Percentiles rank a stretch among this genome's conserved stretches.
phyloP scores from a whole-genome alignment of 2,329 filamentous ascomycete genomes.

The Aspergillus sergii region DNA sequence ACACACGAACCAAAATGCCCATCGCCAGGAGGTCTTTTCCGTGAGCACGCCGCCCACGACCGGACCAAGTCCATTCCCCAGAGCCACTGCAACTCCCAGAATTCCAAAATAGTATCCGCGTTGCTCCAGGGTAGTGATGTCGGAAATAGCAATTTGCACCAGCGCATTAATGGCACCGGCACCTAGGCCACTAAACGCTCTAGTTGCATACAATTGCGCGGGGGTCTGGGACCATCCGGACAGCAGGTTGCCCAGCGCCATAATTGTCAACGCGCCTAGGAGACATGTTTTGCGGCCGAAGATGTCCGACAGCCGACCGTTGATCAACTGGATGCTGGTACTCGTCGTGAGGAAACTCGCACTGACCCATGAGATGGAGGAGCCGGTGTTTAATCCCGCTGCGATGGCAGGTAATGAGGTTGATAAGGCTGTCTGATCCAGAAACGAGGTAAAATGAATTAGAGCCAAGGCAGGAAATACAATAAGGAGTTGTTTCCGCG shows the following conservation, averaged over 20 bases:
- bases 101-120: not conserved
- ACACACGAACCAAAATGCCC: not conserved
- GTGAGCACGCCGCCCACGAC: not conserved
- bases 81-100: not conserved
- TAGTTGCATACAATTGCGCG: not conserved
- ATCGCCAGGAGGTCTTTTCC: not conserved
- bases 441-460: not conserved
- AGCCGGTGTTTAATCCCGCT: not conserved
- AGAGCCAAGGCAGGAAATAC: not conserved
- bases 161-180: not conserved
- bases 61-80: not conserved
- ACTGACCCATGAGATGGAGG: not conserved
- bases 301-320: not conserved
- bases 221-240: not conserved
- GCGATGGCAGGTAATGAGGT: not conserved
- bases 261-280: not conserved
- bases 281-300: not conserved
- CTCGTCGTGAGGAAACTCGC: not conserved
- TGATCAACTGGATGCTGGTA: not conserved
- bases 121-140: not conserved
- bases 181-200: not conserved
- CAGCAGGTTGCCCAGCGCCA: not conserved
- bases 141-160: not conserved
- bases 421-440: not conserved
- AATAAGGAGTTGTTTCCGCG: not conserved